Base-by-base conservation (phyloP, 768 basidiomycete species). In the Lactifluus rugatus region DNA sequence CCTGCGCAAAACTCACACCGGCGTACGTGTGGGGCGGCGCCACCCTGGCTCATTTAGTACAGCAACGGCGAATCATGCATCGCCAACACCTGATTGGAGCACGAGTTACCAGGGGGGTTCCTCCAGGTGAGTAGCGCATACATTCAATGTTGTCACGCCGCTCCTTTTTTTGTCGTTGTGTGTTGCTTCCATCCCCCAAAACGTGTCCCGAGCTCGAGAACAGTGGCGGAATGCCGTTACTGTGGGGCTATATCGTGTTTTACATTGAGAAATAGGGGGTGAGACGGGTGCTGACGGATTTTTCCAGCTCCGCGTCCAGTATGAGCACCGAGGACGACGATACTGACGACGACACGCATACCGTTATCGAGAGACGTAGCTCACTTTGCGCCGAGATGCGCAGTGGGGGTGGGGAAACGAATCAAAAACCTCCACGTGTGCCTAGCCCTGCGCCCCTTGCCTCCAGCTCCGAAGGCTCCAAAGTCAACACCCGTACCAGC, bases 51-150 rank as follows among this genome's bases (percentile, higher is more conserved):
- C 69, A 28, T 59, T 68, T 58, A 64, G 64, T 28, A 54, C 65
- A 26, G 57, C 42, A 39, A 52, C 52, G 46, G 37, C 58, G 17
- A 68, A 59, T 2, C 70, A 67, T 23, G 60, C 68, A 28, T 62
- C 64, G 41, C 69, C 72, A 57, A 70, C 70, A 58, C 66, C 82
- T 64, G 89, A 84, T 64, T 82, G 89, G 83, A 92, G 87, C 66
- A 90, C 89, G 13, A 91, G 89, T 64, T 92, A 92, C 71, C 85
- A 89, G 58, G 89, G 84, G 28, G 89, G 89, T 46, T 88, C 88
- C 34, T 90, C 88, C 10, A 82, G 85, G 87, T 86, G 65, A 61
- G 79, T 65, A 41, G n/a, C 23, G 16, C 23, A 36, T 59, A 19
- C 41, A 6, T 8, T 1, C 36, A 8, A 17, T 7, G 8, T 25